These are phyloP conservation scores for Phaffia australis DNA, from an alignment of 768 basidiomycete species.

Conservation along the genomic window DNA sequence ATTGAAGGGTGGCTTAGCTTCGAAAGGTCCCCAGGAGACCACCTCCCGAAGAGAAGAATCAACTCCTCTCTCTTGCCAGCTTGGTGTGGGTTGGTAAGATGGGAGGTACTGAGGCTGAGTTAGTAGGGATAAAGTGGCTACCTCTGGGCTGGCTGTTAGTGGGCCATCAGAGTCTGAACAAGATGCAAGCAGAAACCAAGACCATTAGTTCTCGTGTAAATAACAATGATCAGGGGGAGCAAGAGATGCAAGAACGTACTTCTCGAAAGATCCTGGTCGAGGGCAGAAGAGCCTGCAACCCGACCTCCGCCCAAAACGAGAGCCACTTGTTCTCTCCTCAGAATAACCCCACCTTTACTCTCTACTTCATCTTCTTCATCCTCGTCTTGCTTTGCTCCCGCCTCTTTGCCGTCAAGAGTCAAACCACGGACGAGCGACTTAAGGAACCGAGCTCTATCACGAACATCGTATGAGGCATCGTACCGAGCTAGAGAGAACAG, in stretches of 20 bases:
- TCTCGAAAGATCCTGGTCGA: not conserved
- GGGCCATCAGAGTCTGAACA: not conserved
- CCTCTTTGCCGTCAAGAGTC: conserved; percentile 19
- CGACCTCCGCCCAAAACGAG: conserved; percentile 11
- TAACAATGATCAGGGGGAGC: too few species aligned
- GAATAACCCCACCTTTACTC: conserved; percentile 40
- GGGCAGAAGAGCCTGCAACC: not conserved
- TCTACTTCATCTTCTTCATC: conserved; percentile 42
- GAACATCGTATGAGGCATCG: conserved; percentile 76
- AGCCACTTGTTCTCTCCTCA: conserved; percentile 17
- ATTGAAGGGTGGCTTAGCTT: not conserved
- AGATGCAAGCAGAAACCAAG: not conserved
- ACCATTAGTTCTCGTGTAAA: not conserved
- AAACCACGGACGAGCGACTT: conserved; percentile 56
- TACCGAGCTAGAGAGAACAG: conserved; percentile 76
- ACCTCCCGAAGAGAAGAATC: conserved; percentile 62
- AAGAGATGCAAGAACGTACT: not conserved
- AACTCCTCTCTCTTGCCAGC: conserved; percentile 80
- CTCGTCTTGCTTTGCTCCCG: conserved; percentile 28
- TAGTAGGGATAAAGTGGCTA: conserved; percentile 16
- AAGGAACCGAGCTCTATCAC: conserved; percentile 78
- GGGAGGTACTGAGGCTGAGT: conserved; percentile 41
- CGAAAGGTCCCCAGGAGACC: not conserved
- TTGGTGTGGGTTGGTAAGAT: conserved; percentile 53
- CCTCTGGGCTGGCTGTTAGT: conserved; percentile 1